A percentile compares a stretch with the other conserved stretches of the same genome.
Evolutionary conservation across 2,329 filamentous ascomycete genomes (phyloP).

Genomic region (Diaporthe batatas): DNA sequence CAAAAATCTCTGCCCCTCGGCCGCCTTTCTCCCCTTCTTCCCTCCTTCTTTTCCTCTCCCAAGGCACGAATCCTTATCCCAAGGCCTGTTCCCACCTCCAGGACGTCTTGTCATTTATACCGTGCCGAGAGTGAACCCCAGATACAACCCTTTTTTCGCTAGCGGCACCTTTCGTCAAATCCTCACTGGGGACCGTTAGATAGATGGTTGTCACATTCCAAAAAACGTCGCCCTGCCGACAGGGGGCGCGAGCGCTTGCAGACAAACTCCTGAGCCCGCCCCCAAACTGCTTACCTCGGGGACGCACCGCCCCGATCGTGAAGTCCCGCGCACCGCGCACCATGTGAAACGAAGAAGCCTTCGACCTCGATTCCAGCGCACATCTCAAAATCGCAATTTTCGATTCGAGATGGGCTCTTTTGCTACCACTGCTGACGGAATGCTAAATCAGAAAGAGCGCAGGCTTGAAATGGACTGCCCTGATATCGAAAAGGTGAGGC

Average conservation of each 20-base stretch:
- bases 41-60: conserved; percentile 52
- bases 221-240: conserved; percentile 8
- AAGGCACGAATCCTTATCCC: conserved; percentile 95
- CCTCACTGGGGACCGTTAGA: conserved; percentile 91
- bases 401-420: conserved; percentile 9
- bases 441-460: conserved; percentile 36
- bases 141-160: conserved; percentile 94
- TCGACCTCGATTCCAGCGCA: conserved; percentile 35
- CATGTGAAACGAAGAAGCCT: conserved; percentile 15
- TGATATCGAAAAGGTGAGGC: not conserved
- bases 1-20: conserved; percentile 47
- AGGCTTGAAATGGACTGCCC: conserved; percentile 15
- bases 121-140: conserved; percentile 82
- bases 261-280: conserved; percentile 20
- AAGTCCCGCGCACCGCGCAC: conserved; percentile 18
- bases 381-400: conserved; percentile 20
- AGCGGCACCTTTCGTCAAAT: conserved; percentile 83
- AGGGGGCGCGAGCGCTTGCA: conserved; percentile 5
- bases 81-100: conserved; percentile 75
- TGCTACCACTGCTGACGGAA: conserved; percentile 24
- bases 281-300: conserved; percentile 22
- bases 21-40: conserved; percentile 37
- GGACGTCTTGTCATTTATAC: conserved; percentile 89
- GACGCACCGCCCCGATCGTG: conserved; percentile 12
- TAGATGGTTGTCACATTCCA: conserved; percentile 88